phyloP scores from a whole-genome alignment of 2,329 filamentous ascomycete species.

The Zymoseptoria crescenta region DNA sequence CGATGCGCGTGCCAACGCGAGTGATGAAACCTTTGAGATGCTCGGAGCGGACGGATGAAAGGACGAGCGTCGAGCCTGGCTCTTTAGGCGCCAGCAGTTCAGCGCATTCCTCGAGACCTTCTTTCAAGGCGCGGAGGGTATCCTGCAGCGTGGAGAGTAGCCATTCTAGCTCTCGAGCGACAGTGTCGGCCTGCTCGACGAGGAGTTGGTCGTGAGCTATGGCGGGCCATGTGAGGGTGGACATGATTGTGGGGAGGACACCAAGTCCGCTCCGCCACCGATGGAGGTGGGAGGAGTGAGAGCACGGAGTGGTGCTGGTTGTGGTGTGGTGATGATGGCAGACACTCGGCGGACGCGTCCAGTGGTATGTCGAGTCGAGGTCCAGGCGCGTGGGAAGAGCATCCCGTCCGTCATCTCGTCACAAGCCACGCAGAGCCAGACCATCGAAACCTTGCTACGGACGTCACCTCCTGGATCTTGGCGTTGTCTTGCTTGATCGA shows the following conservation, averaged over 20 bases:
- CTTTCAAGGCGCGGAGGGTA: slow-evolving; percentile 53
- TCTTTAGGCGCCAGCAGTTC: slow-evolving; percentile 77
- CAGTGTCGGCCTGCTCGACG: slow-evolving; percentile 45
- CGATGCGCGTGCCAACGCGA: slow-evolving; percentile 78
- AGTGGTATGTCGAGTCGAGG: not conserved
- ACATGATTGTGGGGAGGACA: slow-evolving; percentile 37
- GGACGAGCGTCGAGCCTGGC: slow-evolving; percentile 77
- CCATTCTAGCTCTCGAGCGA: slow-evolving; percentile 56
- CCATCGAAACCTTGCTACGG: not conserved
- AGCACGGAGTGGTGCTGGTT: not conserved
- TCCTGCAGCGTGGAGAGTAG: slow-evolving; percentile 54
- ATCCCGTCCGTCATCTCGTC: not conserved
- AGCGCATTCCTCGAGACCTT: slow-evolving; percentile 80
- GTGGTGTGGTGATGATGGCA: not conserved
- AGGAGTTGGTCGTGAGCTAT: slow-evolving; percentile 44
- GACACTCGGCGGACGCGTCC: not conserved
- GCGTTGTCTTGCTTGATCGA: not conserved
- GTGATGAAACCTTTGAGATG: slow-evolving; percentile 88
- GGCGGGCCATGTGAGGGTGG: slow-evolving; percentile 54
- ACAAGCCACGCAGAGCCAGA: not conserved
- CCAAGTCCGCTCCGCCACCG: not conserved
- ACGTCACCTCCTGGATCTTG: not conserved
- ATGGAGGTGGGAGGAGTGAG: not conserved
- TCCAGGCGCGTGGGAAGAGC: not conserved
- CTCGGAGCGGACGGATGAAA: slow-evolving; percentile 82